These are phyloP conservation scores for Salisapilia sapeloensis DNA, from an alignment of 352 stramenopile species.

Conservation along the genomic window DNA sequence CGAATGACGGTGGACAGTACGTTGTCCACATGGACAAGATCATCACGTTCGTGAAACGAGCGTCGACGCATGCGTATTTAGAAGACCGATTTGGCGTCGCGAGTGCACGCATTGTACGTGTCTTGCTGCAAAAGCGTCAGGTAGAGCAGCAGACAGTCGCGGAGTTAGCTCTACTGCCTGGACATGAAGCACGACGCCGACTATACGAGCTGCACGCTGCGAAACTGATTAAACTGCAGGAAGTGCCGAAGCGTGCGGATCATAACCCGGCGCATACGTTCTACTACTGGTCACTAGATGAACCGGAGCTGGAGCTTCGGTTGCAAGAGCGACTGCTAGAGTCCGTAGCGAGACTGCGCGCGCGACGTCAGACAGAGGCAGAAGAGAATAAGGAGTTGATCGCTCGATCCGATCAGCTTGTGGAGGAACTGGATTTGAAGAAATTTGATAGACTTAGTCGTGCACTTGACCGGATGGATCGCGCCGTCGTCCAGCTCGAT, in stretches of 20 bases:
- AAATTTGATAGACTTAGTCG: slow-evolving; percentile 80
- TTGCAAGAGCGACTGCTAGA: slow-evolving; percentile 52
- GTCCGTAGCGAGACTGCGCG: slow-evolving; percentile 50
- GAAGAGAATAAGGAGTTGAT: slow-evolving; percentile 82
- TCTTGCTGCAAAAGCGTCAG: slow-evolving; percentile 76
- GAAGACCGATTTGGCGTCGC: slow-evolving; percentile 64
- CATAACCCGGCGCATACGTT: slow-evolving; percentile 81
- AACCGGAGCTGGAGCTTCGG: slow-evolving; percentile 34
- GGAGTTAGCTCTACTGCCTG: slow-evolving; percentile 65
- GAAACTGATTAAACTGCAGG: slow-evolving; percentile 64
- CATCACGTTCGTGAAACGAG: slow-evolving; percentile 53
- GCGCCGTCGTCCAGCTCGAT: slow-evolving; percentile 67
- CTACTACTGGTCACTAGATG: slow-evolving; percentile 75
- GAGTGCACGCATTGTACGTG: slow-evolving; percentile 68
- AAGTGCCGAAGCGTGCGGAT: slow-evolving; percentile 76
- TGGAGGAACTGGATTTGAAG: slow-evolving; percentile 69
- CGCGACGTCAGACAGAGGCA: slow-evolving; percentile 51
- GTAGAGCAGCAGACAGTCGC: slow-evolving; percentile 77
- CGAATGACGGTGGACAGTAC: slow-evolving; percentile 72
- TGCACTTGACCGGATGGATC: slow-evolving; percentile 68
- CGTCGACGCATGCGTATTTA: slow-evolving; percentile 64
- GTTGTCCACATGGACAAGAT: slow-evolving; percentile 85
- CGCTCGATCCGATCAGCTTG: slow-evolving; percentile 69
- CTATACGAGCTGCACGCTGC: slow-evolving; percentile 71
- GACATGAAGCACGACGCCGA: slow-evolving; percentile 59